Evolutionary conservation across 2,329 filamentous ascomycete genomes (phyloP).

Genomic region (Huntiella savannae): DNA sequence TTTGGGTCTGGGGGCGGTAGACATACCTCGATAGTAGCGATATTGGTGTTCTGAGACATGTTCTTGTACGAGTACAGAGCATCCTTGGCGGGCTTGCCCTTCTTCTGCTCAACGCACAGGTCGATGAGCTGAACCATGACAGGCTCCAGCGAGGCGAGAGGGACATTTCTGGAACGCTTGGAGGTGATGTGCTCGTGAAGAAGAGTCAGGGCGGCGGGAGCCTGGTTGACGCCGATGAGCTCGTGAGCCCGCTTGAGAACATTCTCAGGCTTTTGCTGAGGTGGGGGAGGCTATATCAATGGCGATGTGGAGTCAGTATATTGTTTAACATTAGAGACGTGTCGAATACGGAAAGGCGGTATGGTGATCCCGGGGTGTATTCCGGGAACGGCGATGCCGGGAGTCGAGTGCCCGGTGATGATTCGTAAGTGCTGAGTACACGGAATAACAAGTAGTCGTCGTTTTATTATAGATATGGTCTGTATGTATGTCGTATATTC

Average conservation of each 20-base stretch:
- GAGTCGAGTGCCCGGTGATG: too few species aligned
- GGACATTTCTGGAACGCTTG: conserved; percentile 92
- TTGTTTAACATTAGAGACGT: not conserved
- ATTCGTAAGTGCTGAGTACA: too few species aligned
- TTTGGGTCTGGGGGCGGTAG: not conserved
- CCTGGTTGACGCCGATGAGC: conserved; percentile 93
- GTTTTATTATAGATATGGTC: too few species aligned
- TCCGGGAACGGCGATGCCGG: too few species aligned
- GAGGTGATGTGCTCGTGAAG: conserved; percentile 98
- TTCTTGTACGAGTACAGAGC: conserved; percentile 99
- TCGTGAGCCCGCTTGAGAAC: conserved; percentile 96
- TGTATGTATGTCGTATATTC: too few species aligned
- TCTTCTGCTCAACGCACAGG: conserved; percentile 89
- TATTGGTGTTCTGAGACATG: conserved; percentile 96
- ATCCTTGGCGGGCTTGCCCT: conserved; percentile 96
- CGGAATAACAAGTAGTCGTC: too few species aligned
- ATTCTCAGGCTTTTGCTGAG: conserved; percentile 97
- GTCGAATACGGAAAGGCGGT: not conserved
- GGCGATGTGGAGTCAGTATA: too few species aligned
- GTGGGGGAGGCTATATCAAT: conserved; percentile 60
- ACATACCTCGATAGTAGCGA: conserved; percentile 73
- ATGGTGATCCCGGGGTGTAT: not conserved
- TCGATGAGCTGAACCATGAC: conserved; percentile 97
- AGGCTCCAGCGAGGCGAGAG: conserved; percentile 88
- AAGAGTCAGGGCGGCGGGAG: conserved; percentile 75